A percentile compares a stretch with the other conserved stretches of the same genome.
These are phyloP conservation scores for Tetrapisispora fleetii DNA, from an alignment of 805 yeast species.

Conservation along the genomic window DNA sequence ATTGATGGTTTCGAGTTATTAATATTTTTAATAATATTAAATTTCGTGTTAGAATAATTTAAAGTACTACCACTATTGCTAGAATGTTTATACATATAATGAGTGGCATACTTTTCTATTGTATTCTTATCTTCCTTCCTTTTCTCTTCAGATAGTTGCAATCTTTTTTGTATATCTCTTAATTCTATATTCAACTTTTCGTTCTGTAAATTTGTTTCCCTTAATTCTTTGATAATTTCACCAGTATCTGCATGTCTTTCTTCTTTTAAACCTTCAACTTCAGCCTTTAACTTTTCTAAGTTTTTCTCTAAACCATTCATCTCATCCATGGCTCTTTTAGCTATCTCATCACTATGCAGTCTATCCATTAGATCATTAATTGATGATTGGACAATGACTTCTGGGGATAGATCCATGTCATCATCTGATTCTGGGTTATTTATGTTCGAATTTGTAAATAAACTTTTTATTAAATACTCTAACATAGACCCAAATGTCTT, in stretches of 20 bases:
- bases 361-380: slow-evolving; percentile 63
- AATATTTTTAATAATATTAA: neutral
- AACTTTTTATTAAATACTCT: slow-evolving; percentile 55
- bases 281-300: slow-evolving; percentile 47
- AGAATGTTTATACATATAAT: slow-evolving; percentile 6
- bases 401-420: slow-evolving; percentile 35
- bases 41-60: neutral
- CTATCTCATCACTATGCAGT: slow-evolving; percentile 78
- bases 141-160: slow-evolving; percentile 51
- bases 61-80: slow-evolving; percentile 4
- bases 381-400: slow-evolving; percentile 65
- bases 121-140: slow-evolving; percentile 18
- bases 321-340: slow-evolving; percentile 62
- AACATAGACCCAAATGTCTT: slow-evolving; percentile 43
- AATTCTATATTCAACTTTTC: slow-evolving; percentile 48
- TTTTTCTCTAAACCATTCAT: slow-evolving; percentile 47
- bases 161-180: slow-evolving; percentile 46
- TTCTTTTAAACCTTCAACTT: slow-evolving; percentile 9
- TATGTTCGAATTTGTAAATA: slow-evolving; percentile 35
- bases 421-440: neutral
- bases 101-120: slow-evolving; percentile 14
- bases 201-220: slow-evolving; percentile 52
- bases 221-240: slow-evolving; percentile 46
- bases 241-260: slow-evolving; percentile 50
- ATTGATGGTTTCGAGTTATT: neutral